Base-by-base conservation (phyloP, 208 protist species). In the Porcisia hertigi region DNA sequence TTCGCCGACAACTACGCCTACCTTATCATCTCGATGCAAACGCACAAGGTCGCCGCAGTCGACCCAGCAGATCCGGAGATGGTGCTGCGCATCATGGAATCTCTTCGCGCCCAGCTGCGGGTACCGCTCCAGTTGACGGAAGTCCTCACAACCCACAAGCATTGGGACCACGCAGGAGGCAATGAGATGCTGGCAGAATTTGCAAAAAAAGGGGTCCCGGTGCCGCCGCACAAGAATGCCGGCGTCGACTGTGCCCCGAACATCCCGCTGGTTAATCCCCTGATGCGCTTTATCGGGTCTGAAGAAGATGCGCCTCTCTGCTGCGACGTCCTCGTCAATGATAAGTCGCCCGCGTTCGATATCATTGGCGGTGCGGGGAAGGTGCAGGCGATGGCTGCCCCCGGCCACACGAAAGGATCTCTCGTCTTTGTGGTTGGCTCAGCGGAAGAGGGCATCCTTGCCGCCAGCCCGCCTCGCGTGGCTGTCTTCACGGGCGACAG, bases 121-220 rank as follows among this genome's bases (percentile, higher is more conserved):
- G 54, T 75, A 67, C 71, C 76, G 43, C 74, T 92, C 58, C 62
- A 88, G 60, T 52, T 97, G 34, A 93, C 92, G 11, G 88, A 96
- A 20, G 84, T 98, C 20, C 86, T 98, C 59, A 98, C 94, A 3
- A 99, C 98, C 11, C 98, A 99, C 90, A 98, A 98, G 85, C 98
- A 99, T 87, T 98, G 92, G 94, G 98, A 98, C 76, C 97, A 99
- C 78, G 88, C 94, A 18, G 97, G 97, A 30, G 98, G 97, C 54
- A 98, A 98, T 82, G 49, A 91, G 62, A 76, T 91, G 73, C 80
- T 98, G 12, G 39, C 69, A 11, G 39, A 83, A 0, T 65, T 71
- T 77, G 53, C 80, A 39, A 72, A 59, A 7, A 71, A 79, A 36
- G 36, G 54, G n/a, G 11, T 60, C 1, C 41, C 62, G 5, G 23